Evolutionary conservation across 1,284 basidiomycete species (phyloP).

Genomic region (Boletus sp.): DNA sequence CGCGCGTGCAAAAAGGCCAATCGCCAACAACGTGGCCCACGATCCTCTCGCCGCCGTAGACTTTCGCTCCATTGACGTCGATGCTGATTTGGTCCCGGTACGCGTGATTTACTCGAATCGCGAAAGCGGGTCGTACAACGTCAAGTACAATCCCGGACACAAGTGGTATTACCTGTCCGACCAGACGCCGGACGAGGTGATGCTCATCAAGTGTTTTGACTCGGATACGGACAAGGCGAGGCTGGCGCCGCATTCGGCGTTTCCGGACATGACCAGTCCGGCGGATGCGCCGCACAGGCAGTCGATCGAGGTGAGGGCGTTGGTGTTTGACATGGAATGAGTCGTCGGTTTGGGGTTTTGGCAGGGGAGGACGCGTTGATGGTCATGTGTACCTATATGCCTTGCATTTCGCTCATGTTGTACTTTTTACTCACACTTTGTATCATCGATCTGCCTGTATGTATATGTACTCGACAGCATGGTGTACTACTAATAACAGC

Average conservation of each 20-base stretch:
- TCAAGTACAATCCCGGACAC: conserved; percentile 37
- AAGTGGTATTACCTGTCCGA: conserved; percentile 35
- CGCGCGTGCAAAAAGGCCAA: background rate
- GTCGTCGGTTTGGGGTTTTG: background rate
- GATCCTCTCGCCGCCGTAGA: conserved; percentile 46
- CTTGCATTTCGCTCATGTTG: background rate
- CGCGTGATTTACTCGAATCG: conserved; percentile 34
- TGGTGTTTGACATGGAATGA: conserved; percentile 19
- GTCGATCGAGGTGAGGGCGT: conserved; percentile 19
- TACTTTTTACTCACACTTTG: background rate
- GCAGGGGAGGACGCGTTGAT: background rate
- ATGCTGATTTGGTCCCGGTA: conserved; percentile 34
- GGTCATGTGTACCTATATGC: background rate
- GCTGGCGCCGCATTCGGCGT: conserved; percentile 44
- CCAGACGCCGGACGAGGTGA: conserved; percentile 39
- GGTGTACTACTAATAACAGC: background rate
- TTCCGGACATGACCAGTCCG: conserved; percentile 37
- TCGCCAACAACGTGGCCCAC: conserved; percentile 35
- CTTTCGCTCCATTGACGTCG: conserved; percentile 37
- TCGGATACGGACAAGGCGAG: conserved; percentile 37
- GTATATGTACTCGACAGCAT: background rate
- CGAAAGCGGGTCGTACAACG: conserved; percentile 36
- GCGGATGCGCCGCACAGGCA: conserved; percentile 34
- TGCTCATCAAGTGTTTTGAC: conserved; percentile 46
- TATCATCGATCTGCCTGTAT: background rate